phyloP scores from a whole-genome alignment of 768 basidiomycete genomes.

The Suillus clintonianus region DNA sequence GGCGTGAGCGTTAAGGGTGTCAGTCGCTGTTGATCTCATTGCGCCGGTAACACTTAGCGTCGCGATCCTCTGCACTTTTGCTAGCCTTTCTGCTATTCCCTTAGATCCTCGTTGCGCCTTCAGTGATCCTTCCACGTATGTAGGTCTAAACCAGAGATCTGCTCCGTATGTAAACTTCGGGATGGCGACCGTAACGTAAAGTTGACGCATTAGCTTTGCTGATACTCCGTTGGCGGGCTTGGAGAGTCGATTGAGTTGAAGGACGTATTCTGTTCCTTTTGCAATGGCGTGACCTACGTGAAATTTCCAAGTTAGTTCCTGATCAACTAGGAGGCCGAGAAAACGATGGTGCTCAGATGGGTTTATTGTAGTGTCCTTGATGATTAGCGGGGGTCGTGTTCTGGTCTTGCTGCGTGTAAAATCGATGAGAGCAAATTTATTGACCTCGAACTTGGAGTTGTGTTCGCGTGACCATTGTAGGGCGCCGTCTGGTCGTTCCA shows the following conservation, averaged over 20 bases:
- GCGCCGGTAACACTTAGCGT: not conserved
- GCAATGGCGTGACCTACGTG: not conserved
- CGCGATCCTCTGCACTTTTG: constrained; percentile 17
- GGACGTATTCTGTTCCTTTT: not conserved
- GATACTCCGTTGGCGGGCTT: not conserved
- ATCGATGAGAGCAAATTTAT: constrained; percentile 6
- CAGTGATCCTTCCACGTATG: not conserved
- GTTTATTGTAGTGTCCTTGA: not conserved
- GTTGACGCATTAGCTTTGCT: not conserved
- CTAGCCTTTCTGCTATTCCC: not conserved
- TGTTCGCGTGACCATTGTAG: too few species aligned
- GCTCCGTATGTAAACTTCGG: constrained; percentile 27
- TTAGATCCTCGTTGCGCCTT: not conserved
- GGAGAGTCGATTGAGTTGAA: not conserved
- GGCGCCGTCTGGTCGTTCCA: too few species aligned
- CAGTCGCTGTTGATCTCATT: constrained; percentile 13
- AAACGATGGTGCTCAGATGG: not conserved
- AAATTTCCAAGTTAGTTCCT: not conserved
- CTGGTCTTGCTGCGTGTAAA: not conserved
- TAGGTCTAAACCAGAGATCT: constrained; percentile 16
- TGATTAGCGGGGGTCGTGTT: not conserved
- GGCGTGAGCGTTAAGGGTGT: constrained; percentile 10
- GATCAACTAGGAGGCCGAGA: constrained; percentile 5
- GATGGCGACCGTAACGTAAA: constrained; percentile 18
- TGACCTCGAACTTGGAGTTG: not conserved